A percentile compares a stretch with the other conserved stretches of the same genome.
Conservation (phyloP, 306 rosid genomes). For the Trifolium repens region DNA sequence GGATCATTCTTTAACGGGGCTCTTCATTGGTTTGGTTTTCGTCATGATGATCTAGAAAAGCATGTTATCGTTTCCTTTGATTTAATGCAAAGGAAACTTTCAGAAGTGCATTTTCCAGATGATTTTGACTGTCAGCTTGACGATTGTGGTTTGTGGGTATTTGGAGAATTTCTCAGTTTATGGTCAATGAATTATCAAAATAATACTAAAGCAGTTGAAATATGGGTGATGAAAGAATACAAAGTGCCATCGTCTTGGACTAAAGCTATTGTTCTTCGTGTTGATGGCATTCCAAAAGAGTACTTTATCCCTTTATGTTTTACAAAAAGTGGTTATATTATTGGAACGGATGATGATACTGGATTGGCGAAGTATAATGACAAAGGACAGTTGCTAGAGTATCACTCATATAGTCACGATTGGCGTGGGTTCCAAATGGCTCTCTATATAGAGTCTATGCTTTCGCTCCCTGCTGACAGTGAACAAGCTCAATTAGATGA, state of each 20-base stretch:
- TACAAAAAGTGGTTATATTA: conserved; percentile 31
- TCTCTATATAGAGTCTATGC: conserved; percentile 30
- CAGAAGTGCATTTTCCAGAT: neutral
- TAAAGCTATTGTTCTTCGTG: neutral
- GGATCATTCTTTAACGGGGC: neutral
- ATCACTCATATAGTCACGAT: neutral
- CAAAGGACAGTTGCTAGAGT: conserved; percentile 22
- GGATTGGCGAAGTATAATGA: conserved; percentile 30
- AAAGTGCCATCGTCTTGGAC: conserved; percentile 41
- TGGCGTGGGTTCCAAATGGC: neutral
- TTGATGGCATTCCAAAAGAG: neutral
- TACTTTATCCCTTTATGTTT: neutral
- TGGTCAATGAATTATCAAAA: neutral
- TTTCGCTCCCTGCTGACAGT: conserved; percentile 19
- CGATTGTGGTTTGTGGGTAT: neutral
- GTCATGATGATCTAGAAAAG: neutral
- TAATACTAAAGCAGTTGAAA: neutral
- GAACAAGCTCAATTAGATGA: neutral
- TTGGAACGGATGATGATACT: neutral
- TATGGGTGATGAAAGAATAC: conserved; percentile 44
- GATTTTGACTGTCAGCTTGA: neutral
- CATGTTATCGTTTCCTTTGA: neutral
- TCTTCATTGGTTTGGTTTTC: neutral
- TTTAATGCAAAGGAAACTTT: no score
- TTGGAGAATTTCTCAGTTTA: conserved; percentile 25